These are phyloP conservation scores for Diaporthe ilicicola DNA, from an alignment of 2,329 filamentous ascomycete species.

Conservation along the genomic window DNA sequence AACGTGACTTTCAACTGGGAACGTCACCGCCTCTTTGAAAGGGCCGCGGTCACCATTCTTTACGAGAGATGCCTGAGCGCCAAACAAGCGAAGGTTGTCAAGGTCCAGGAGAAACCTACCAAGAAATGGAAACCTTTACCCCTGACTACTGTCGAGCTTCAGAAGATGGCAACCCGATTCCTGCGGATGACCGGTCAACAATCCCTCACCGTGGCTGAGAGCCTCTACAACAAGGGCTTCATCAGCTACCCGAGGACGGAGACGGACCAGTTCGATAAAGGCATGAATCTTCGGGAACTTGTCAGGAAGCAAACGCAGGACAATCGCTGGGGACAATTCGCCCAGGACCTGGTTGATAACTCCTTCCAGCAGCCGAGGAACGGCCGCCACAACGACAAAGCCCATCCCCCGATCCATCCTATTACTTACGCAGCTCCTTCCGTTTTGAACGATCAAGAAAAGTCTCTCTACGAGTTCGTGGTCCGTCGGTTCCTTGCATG, in stretches of 20 bases:
- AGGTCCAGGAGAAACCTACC: constrained; percentile 89
- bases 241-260: constrained; percentile 98
- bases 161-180: constrained; percentile 92
- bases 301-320: constrained; percentile 86
- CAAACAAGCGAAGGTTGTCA: constrained; percentile 80
- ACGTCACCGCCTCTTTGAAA: constrained; percentile 85
- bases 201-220: constrained; percentile 89
- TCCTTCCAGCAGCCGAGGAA: constrained; percentile 83
- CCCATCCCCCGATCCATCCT: constrained; percentile 96
- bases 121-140: constrained; percentile 95
- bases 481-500: constrained; percentile 92
- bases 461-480: constrained; percentile 90
- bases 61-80: constrained; percentile 86
- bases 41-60: constrained; percentile 79
- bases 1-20: constrained; percentile 87
- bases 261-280: constrained; percentile 93
- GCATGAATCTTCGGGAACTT: constrained; percentile 82
- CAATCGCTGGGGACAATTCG: constrained; percentile 80
- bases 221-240: constrained; percentile 90
- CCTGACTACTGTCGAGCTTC: constrained; percentile 92
- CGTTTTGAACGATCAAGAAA: constrained; percentile 72
- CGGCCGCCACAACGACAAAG: constrained; percentile 92
- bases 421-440: constrained; percentile 80
- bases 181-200: constrained; percentile 90
- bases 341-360: constrained; percentile 77